Evolutionary conservation across 164 flowering plant species (phyloP), one percentile per base, ranked within the genome.

Genomic region (Stephania cephalantha): DNA sequence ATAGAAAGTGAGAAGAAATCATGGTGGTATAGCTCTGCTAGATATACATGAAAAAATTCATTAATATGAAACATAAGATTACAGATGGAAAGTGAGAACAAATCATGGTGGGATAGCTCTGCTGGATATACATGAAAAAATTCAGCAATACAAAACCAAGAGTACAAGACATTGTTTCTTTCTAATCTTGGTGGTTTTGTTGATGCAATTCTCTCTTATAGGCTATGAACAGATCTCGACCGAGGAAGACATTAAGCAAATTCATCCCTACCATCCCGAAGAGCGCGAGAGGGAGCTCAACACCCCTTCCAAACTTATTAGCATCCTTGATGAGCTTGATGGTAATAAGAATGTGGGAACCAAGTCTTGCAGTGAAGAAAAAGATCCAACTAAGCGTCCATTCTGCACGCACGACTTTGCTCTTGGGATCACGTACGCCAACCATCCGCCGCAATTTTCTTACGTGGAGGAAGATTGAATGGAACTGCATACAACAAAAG

Each of bases 231-330:
- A 95, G 95, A 86, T 92, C 99, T 58, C 86, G 79, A 44, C 95
- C 97, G 18, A 95, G 96, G 76, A 82, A 86, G 29, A 84, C 30
- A 69, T 93, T 95, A 0, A 93, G 94, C 74, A 91, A 75, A 81
- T 92, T 93, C 99, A 95, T 95, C 53, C 94, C 97, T 5, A 81
- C 85, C 99, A 95, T 95, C 42, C 97, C 99, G 66, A 83, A 83
- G 44, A 92, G 79, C 20, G 98, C 99, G 1, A 95, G 91, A 5
- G 96, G 98, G 72, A 91, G 90, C 85, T 91, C 98, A 6, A 91
- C 75, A 12, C 97, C 98, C 63, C 81, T 83, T 42, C 73, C 90
- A 71, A 95, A 95, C 85, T 86, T 91, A 75, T 88, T 46, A 71
- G 99, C 96, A 82, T 95, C 99, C 79, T 10, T 82, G 58, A 93